Conservation (phyloP, 163 green algal species). For the Prototheca wickerhamii region DNA sequence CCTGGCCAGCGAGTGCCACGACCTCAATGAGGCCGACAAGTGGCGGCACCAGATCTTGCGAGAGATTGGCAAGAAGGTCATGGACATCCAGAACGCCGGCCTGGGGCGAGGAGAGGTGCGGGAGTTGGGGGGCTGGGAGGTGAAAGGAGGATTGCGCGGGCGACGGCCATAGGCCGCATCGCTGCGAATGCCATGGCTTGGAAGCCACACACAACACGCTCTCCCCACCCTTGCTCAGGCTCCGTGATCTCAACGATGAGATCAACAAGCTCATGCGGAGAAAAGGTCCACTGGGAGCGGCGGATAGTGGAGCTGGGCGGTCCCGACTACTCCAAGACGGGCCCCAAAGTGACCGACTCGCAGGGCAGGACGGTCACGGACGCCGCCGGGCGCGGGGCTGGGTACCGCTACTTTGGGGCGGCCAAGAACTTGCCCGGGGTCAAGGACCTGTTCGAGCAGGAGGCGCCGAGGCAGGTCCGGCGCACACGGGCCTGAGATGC, state of each 20-base stretch:
- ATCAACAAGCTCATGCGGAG: conserved; percentile 99
- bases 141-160: neutral
- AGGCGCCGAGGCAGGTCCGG: conserved; percentile 49
- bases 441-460: conserved; percentile 94
- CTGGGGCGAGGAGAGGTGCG: conserved; percentile 89
- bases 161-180: no score
- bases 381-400: conserved; percentile 38
- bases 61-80: conserved; percentile 95
- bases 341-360: conserved; percentile 70
- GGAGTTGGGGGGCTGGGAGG: neutral
- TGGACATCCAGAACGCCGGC: conserved; percentile 98
- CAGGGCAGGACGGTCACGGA: conserved; percentile 58
- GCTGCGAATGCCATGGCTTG: neutral
- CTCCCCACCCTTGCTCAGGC: conserved; percentile 40
- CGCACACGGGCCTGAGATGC: conserved; percentile 78
- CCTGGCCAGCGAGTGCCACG: conserved; percentile 81
- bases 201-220: neutral
- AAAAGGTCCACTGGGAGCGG: conserved; percentile 96
- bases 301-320: conserved; percentile 93
- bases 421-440: conserved; percentile 96
- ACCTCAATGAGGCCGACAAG: conserved; percentile 91
- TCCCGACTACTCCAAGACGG: conserved; percentile 81
- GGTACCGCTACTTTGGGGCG: conserved; percentile 94
- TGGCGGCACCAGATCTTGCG: conserved; percentile 94
- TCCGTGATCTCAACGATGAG: conserved; percentile 97